Percentiles rank a stretch among this genome's conserved stretches.
phyloP scores from a whole-genome alignment of 164 flowering plant genomes.

The Chimonanthus praecox region DNA sequence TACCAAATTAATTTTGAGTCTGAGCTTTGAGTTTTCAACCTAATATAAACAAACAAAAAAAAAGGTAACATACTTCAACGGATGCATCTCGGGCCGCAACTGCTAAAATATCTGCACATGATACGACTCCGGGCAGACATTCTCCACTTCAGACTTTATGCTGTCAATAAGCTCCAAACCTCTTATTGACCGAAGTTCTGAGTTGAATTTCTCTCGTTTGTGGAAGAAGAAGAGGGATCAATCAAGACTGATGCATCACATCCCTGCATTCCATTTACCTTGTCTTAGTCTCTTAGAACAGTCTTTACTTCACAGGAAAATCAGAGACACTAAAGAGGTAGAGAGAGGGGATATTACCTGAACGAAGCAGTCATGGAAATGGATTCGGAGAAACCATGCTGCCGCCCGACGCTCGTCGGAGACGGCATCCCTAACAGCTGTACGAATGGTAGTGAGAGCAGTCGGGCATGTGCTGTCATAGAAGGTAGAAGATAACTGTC shows the following conservation, averaged over 20 bases:
- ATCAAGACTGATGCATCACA: slow-evolving; percentile 74
- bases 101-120: slow-evolving; percentile 44
- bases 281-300: no score
- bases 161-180: slow-evolving; percentile 39
- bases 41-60: background rate
- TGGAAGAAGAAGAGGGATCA: slow-evolving; percentile 34
- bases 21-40: no score
- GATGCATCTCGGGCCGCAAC: slow-evolving; percentile 36
- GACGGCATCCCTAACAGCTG: slow-evolving; percentile 4
- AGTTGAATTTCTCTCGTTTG: slow-evolving; percentile 4
- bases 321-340: no score
- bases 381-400: slow-evolving; percentile 71
- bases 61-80: slow-evolving; percentile 14
- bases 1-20: no score
- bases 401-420: slow-evolving; percentile 59
- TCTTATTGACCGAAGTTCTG: slow-evolving; percentile 28
- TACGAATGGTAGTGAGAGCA: slow-evolving; percentile 5
- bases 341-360: no score
- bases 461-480: slow-evolving; percentile 15
- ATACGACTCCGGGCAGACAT: slow-evolving; percentile 38
- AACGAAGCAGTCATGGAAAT: slow-evolving; percentile 86
- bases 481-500: slow-evolving; percentile 25
- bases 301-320: no score
- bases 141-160: slow-evolving; percentile 33
- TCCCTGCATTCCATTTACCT: slow-evolving; percentile 30